Percentiles rank a stretch among this genome's conserved stretches.
Evolutionary conservation across 768 basidiomycete species (phyloP).

Genomic region (Imleria badia): DNA sequence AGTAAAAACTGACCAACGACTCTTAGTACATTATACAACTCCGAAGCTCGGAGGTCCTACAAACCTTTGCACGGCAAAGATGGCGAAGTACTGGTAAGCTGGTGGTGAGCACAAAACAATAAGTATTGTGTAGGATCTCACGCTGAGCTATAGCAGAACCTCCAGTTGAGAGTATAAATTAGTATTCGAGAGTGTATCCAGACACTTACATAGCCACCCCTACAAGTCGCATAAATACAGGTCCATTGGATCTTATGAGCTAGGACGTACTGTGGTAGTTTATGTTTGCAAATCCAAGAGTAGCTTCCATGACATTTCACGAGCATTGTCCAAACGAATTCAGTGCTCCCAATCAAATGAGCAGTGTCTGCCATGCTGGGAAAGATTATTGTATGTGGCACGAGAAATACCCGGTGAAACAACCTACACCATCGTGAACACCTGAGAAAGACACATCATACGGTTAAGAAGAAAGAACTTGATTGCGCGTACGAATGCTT

Average conservation of each 20-base stretch:
- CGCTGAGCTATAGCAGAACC: neutral
- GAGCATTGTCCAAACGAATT: neutral
- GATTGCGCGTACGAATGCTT: constrained; percentile 1
- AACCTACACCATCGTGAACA: constrained; percentile 1
- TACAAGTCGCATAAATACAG: neutral
- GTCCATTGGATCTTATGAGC: neutral
- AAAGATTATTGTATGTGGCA: neutral
- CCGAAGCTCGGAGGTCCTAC: neutral
- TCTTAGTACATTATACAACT: neutral
- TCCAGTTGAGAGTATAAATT: neutral
- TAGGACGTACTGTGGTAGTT: neutral
- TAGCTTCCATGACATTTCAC: neutral
- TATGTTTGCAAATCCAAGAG: neutral
- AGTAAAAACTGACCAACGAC: constrained; percentile 10
- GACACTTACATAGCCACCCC: constrained; percentile 10
- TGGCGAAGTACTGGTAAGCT: neutral
- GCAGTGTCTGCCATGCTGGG: constrained; percentile 6
- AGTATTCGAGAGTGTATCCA: neutral
- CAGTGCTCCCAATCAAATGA: constrained; percentile 1
- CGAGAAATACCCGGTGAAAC: neutral
- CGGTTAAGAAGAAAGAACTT: neutral
- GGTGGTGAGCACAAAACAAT: neutral
- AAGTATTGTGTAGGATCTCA: neutral
- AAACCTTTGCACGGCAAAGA: constrained; percentile 5
- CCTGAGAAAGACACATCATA: constrained; percentile 1